Conservation (phyloP, 768 basidiomycete genomes). For the Pulveroboletus sp. region DNA sequence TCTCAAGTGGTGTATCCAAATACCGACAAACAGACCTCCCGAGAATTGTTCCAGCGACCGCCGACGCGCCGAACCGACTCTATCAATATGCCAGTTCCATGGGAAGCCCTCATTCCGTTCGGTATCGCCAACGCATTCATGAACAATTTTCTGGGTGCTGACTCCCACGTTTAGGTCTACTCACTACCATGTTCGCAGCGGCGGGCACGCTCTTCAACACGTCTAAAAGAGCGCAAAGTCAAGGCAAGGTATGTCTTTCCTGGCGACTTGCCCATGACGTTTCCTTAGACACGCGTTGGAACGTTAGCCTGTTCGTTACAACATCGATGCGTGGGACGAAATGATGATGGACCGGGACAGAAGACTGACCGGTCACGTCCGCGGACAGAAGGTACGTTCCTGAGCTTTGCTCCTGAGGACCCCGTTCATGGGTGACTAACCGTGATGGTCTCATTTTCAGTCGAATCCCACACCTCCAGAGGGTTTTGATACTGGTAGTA, state of each 20-base stretch:
- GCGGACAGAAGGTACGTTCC: conserved; percentile 80
- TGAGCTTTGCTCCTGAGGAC: neutral
- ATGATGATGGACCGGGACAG: conserved; percentile 95
- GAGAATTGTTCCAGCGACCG: neutral
- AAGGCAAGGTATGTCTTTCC: conserved; percentile 69
- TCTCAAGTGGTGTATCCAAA: conserved; percentile 11
- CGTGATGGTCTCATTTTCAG: conserved; percentile 34
- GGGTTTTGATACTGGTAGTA: conserved; percentile 66
- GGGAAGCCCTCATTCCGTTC: conserved; percentile 96
- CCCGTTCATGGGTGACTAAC: neutral
- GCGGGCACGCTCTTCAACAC: conserved; percentile 84
- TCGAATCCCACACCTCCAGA: conserved; percentile 64
- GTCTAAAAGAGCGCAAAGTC: conserved; percentile 77
- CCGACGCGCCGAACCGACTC: neutral
- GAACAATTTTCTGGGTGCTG: neutral
- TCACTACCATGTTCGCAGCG: conserved; percentile 85
- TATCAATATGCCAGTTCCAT: conserved; percentile 87
- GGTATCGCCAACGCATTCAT: conserved; percentile 41
- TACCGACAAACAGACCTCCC: conserved; percentile 15
- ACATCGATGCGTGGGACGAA: conserved; percentile 85
- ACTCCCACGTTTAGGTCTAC: conserved; percentile 51
- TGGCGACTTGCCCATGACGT: neutral
- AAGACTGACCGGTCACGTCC: conserved; percentile 77
- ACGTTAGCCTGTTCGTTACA: conserved; percentile 73
- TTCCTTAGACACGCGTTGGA: neutral